phyloP scores from a whole-genome alignment of 2,329 filamentous ascomycete genomes.

The Colletotrichum sp. region DNA sequence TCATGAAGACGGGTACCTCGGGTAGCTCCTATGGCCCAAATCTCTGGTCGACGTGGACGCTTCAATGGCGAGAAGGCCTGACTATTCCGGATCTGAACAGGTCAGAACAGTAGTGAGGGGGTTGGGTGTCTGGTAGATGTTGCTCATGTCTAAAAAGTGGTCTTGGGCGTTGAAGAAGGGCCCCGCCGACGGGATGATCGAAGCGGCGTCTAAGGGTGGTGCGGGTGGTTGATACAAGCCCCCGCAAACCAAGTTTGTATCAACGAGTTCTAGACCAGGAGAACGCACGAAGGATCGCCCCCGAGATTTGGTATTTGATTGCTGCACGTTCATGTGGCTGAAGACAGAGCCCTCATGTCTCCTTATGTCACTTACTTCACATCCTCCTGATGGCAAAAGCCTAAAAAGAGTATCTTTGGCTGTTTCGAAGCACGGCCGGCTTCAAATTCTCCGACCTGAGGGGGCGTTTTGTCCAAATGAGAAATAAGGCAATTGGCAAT shows the following conservation, averaged over 20 bases:
- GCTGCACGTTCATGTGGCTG: neutral
- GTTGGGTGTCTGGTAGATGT: neutral
- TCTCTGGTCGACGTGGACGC: neutral
- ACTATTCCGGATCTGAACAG: neutral
- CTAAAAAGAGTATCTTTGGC: neutral
- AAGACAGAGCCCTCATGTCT: neutral
- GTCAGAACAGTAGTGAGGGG: neutral
- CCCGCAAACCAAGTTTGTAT: neutral
- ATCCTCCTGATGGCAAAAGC: neutral
- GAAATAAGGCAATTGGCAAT: neutral
- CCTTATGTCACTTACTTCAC: neutral
- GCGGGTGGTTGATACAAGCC: neutral
- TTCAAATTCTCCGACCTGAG: neutral
- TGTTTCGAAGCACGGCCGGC: neutral
- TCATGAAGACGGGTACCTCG: neutral
- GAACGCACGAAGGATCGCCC: neutral
- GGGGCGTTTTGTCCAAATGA: neutral
- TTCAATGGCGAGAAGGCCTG: neutral
- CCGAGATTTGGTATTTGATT: neutral
- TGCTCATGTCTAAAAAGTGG: neutral
- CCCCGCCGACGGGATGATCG: neutral
- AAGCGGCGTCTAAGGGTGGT: neutral
- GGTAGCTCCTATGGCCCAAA: neutral
- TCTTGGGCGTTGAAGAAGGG: neutral
- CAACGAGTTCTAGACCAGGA: neutral